phyloP scores from a whole-genome alignment of 139 green algal genomes.

The Closterium sp. region DNA sequence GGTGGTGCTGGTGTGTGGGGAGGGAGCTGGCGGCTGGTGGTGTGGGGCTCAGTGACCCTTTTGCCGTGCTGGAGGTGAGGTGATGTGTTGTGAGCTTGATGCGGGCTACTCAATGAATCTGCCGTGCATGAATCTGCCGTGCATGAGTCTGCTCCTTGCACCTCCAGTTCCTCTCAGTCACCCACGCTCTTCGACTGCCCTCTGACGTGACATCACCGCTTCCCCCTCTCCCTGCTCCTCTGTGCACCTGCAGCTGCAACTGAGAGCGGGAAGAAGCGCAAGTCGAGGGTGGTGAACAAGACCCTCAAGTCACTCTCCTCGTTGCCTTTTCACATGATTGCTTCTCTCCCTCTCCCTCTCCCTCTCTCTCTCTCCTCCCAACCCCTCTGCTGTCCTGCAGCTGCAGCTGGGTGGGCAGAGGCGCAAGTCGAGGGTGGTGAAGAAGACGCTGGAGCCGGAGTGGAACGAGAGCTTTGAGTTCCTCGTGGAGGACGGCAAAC shows the following conservation, averaged over 20 bases:
- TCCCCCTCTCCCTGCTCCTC: no score
- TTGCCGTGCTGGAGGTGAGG: constrained; percentile 19
- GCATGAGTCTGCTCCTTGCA: no score
- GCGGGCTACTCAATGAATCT: no score
- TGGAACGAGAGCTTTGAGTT: constrained; percentile 51
- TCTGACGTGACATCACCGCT: no score
- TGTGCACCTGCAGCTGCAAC: constrained; percentile 2
- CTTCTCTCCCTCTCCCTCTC: background rate
- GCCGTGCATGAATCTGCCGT: no score
- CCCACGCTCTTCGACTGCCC: no score
- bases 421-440: constrained; percentile 7
- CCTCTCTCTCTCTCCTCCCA: background rate
- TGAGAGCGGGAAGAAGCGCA: background rate
- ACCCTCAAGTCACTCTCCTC: background rate
- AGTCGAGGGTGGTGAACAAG: background rate
- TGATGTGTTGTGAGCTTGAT: no score
- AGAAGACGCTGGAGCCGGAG: constrained; percentile 32
- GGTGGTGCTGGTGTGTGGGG: no score
- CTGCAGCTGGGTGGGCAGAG: background rate
- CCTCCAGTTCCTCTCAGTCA: no score
- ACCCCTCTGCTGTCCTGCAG: background rate
- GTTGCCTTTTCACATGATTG: background rate
- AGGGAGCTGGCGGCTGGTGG: constrained; percentile 21
- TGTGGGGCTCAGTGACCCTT: constrained; percentile 30
- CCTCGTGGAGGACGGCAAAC: constrained; percentile 30